Percentiles rank a stretch among this genome's conserved stretches.
Conservation (phyloP, 2,329 filamentous ascomycete genomes). For the Lasiodiplodia sp. region DNA sequence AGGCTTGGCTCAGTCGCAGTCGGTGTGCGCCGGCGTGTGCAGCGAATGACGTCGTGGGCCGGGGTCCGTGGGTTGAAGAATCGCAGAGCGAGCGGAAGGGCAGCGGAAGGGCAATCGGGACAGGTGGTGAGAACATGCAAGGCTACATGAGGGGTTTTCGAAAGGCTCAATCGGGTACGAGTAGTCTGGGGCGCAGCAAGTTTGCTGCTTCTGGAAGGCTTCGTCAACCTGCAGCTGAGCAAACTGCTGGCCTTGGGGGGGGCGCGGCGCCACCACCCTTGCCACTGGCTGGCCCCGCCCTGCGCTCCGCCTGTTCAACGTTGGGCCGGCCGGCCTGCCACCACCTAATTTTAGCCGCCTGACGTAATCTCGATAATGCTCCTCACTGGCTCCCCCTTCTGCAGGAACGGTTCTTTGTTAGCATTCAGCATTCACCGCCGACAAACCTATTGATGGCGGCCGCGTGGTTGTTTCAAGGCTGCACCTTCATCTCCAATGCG, state of each 20-base stretch:
- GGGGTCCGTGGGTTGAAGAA: conserved; percentile 12
- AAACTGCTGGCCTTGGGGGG: conserved; percentile 1
- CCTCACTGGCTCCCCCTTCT: conserved; percentile 11
- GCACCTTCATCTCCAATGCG: conserved; percentile 15
- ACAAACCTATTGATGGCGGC: conserved; percentile 8
- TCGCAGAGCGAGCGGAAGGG: neutral
- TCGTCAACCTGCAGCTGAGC: conserved; percentile 20
- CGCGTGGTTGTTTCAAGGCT: conserved; percentile 20
- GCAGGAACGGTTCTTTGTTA: conserved; percentile 19
- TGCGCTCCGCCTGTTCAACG: neutral
- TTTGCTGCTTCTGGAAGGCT: conserved; percentile 22
- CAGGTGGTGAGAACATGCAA: conserved; percentile 3
- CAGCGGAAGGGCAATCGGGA: neutral
- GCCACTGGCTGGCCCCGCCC: neutral
- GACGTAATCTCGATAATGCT: conserved; percentile 5
- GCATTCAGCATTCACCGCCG: conserved; percentile 8
- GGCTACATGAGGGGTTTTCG: conserved; percentile 4
- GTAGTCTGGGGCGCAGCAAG: conserved; percentile 20
- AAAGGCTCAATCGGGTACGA: conserved; percentile 8
- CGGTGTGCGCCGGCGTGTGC: neutral
- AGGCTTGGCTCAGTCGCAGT: neutral
- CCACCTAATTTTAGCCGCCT: conserved; percentile 17
- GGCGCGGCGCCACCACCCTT: neutral
- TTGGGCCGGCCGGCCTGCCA: neutral
- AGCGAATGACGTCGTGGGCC: conserved; percentile 20